phyloP scores from a whole-genome alignment of 805 yeast genomes.

The Nematodospora valgi region DNA sequence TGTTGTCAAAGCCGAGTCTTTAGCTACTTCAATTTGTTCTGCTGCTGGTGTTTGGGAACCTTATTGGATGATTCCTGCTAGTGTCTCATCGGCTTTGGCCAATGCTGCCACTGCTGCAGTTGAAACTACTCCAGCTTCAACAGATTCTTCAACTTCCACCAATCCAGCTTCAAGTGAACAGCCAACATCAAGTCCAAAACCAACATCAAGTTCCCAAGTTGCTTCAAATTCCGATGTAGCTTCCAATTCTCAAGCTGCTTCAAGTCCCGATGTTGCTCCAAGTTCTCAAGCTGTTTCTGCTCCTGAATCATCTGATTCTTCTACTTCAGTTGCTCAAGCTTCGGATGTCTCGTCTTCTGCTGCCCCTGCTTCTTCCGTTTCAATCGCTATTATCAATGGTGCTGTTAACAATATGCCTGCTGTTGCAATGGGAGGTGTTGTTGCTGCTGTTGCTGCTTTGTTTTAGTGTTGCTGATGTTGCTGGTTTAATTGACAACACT shows the following conservation, averaged over 20 bases:
- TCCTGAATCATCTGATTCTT: not conserved
- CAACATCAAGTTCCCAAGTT: slow-evolving; percentile 1
- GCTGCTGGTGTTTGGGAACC: slow-evolving; percentile 32
- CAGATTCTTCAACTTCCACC: slow-evolving; percentile 1
- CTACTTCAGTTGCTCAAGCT: not conserved
- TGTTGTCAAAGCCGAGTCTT: slow-evolving; percentile 25
- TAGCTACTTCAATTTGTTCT: slow-evolving; percentile 32
- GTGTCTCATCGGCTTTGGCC: slow-evolving; percentile 19
- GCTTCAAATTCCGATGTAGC: slow-evolving; percentile 34
- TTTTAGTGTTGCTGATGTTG: too few relatives aligned
- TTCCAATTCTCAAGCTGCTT: slow-evolving; percentile 70
- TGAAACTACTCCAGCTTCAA: slow-evolving; percentile 1
- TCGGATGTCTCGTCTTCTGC: not conserved
- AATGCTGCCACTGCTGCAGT: slow-evolving; percentile 20
- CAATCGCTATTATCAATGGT: slow-evolving; percentile 3
- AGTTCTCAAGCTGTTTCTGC: not conserved
- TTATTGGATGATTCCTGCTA: slow-evolving; percentile 27
- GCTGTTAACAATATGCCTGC: slow-evolving; percentile 5
- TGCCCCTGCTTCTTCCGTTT: not conserved
- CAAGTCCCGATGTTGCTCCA: slow-evolving; percentile 1
- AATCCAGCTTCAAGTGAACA: slow-evolving; percentile 1
- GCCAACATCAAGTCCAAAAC: not conserved
- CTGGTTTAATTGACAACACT: too few relatives aligned
- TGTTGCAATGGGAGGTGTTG: slow-evolving; percentile 8
- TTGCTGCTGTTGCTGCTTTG: slow-evolving; percentile 9